Evolutionary conservation across 805 yeast genomes (phyloP).

Genomic region (Hanseniaspora thailandica): DNA sequence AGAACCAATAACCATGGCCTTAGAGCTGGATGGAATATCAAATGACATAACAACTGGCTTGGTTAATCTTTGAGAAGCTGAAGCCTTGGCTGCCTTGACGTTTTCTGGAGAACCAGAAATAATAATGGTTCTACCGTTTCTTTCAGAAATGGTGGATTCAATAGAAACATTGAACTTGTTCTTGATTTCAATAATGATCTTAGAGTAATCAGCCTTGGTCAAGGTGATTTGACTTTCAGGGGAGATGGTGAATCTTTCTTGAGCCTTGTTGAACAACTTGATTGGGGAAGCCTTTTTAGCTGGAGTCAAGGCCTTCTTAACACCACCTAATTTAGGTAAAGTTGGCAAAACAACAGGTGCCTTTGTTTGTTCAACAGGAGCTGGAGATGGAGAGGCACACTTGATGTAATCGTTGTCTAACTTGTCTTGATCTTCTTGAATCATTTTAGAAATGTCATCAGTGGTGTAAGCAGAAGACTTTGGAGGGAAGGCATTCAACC

Average conservation of each 20-base stretch:
- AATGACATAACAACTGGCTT: slow-evolving; percentile 55
- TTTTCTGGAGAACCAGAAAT: slow-evolving; percentile 61
- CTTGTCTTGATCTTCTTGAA: neutral
- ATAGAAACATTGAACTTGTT: slow-evolving; percentile 50
- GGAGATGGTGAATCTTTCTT: slow-evolving; percentile 68
- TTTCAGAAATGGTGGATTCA: slow-evolving; percentile 65
- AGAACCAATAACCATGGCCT: slow-evolving; percentile 75
- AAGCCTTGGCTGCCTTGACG: slow-evolving; percentile 61
- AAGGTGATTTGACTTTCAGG: slow-evolving; percentile 56
- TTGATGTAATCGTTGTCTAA: neutral
- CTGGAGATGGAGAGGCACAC: slow-evolving; percentile 6
- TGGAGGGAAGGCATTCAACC: slow-evolving; percentile 3
- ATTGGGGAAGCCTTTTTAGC: slow-evolving; percentile 36
- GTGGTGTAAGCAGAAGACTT: slow-evolving; percentile 18
- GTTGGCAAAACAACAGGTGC: slow-evolving; percentile 15
- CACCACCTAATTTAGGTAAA: slow-evolving; percentile 7
- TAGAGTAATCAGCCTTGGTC: slow-evolving; percentile 53
- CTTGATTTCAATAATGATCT: slow-evolving; percentile 53
- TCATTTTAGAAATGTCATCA: slow-evolving; percentile 17
- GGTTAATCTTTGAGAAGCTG: slow-evolving; percentile 62
- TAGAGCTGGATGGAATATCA: slow-evolving; percentile 60
- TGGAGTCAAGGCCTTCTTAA: slow-evolving; percentile 11
- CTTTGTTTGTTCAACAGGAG: neutral
- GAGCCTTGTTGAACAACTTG: slow-evolving; percentile 41
- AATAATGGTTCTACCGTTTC: slow-evolving; percentile 69